Percentiles rank a stretch among this genome's conserved stretches.
Conservation (phyloP, 176 grass and related monocot species). For the Bothriochloa decipiens region DNA sequence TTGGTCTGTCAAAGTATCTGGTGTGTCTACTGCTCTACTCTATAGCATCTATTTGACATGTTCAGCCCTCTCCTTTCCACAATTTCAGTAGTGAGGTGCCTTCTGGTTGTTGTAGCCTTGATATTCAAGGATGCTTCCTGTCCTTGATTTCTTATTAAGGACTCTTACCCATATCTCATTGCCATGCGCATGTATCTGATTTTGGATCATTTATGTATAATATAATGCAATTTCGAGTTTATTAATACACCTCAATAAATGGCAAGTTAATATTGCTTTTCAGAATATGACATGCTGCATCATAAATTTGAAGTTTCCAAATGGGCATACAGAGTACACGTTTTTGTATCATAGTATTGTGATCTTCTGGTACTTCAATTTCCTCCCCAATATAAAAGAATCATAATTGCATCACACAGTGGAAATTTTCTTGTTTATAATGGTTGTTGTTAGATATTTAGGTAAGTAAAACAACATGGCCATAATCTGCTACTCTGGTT, state of each 20-base stretch:
- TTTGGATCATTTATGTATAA: not conserved
- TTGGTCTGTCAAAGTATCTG: not conserved
- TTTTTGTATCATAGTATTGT: not conserved
- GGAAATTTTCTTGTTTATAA: not conserved
- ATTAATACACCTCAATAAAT: not conserved
- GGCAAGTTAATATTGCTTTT: not conserved
- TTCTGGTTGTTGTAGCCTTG: not conserved
- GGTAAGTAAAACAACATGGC: not conserved
- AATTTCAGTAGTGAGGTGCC: not conserved
- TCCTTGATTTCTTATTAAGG: not conserved
- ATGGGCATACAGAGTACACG: not conserved
- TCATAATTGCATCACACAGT: not conserved
- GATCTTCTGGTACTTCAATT: constrained; percentile 3
- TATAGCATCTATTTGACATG: not conserved
- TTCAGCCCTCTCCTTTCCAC: not conserved
- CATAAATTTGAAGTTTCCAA: not conserved
- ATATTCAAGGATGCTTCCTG: not conserved
- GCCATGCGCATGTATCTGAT: not conserved
- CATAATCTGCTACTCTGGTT: constrained; percentile 6
- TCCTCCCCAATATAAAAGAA: not conserved
- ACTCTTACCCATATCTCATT: not conserved
- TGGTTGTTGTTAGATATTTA: not conserved
- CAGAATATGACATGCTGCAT: not conserved
- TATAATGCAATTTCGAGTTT: not conserved
- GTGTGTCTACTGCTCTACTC: not conserved